Base-by-base conservation (phyloP, 805 yeast genomes). In the Kazachstania martiniae region DNA sequence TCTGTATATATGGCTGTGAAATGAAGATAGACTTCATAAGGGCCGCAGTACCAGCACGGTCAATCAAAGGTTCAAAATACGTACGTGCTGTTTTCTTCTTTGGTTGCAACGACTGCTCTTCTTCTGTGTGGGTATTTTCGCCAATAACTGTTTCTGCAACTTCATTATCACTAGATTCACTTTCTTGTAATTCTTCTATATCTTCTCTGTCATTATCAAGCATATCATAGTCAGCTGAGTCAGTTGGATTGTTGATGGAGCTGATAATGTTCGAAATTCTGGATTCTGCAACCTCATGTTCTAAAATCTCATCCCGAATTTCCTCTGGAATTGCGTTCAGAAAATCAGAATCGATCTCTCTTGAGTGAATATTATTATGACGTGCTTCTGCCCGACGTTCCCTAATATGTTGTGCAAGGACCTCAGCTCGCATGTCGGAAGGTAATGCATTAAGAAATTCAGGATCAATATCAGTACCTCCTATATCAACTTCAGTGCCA, bases 401-500 rank as follows among this genome's bases (percentile, higher is more conserved):
- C 26, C 86, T 62, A 5, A 85, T 62, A 47, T 86, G 94, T 40
- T 85, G 89, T 0, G 87, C 73, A 49, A 83, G 76, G 0, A 86
- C 96, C 48, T 87, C 95, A 40, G 85, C 94, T 31, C 95, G 65
- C 82, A 87, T 81, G 33, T 83, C 91, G 27, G 84, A 94, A 0
- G 96, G 96, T 23, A 87, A 65, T 0, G 95, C 95, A 45, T 78
- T 80, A 38, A 87, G 63, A 51, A 85, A 87, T 43, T 82, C 89
- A 0, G 94, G 94, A 57, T 87, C 96, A 37, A 87, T 84, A 34
- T 83, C 95, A 3, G 94, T 77, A 0, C 91, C 94, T 25, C 87
- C 71, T 23, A 87, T 81, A 49, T 87, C 93, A 22, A 87, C 86
- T 31, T 76, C 75, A 18, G 77, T 58, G 16, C 80, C 93, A 23